Percentiles rank a stretch among this genome's conserved stretches.
phyloP scores from a whole-genome alignment of 2,329 filamentous ascomycete genomes.

The Penicillium sp. region DNA sequence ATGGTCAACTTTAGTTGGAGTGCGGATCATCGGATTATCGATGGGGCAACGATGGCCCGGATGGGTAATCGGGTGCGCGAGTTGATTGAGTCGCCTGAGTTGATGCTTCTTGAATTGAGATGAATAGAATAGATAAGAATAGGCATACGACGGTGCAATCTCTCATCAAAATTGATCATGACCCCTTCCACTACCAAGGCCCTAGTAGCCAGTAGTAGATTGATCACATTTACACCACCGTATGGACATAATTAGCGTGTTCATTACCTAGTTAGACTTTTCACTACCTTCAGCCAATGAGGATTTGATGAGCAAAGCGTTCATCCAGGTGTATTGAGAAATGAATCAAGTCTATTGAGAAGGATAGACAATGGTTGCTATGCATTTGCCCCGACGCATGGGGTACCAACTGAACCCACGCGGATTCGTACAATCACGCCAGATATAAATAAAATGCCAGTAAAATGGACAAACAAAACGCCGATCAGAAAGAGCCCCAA shows the following conservation, averaged over 20 bases:
- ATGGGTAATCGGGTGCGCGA: constrained; percentile 79
- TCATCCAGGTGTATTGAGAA: not conserved
- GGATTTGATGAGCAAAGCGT: not conserved
- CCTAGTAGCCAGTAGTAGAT: not conserved
- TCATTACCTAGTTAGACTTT: not conserved
- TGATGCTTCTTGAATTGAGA: constrained; percentile 80
- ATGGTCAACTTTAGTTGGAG: constrained; percentile 94
- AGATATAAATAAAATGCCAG: constrained; percentile 8
- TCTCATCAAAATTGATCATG: not conserved
- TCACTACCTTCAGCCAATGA: too few relatives aligned
- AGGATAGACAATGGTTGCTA: not conserved
- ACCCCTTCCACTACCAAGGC: not conserved
- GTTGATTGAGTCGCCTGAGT: constrained; percentile 81
- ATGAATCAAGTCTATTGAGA: constrained; percentile 9
- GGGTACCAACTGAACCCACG: constrained; percentile 13
- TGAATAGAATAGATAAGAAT: constrained; percentile 47
- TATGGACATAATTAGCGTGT: not conserved
- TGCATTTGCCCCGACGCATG: constrained; percentile 4
- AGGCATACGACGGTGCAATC: not conserved
- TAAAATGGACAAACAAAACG: constrained; percentile 8
- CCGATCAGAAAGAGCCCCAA: constrained; percentile 3
- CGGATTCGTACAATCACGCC: constrained; percentile 6
- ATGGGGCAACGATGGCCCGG: constrained; percentile 91
- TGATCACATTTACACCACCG: not conserved
- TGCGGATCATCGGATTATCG: constrained; percentile 90